These are phyloP conservation scores for Achlya hypogyna DNA, from an alignment of 352 stramenopile species.

Conservation along the genomic window DNA sequence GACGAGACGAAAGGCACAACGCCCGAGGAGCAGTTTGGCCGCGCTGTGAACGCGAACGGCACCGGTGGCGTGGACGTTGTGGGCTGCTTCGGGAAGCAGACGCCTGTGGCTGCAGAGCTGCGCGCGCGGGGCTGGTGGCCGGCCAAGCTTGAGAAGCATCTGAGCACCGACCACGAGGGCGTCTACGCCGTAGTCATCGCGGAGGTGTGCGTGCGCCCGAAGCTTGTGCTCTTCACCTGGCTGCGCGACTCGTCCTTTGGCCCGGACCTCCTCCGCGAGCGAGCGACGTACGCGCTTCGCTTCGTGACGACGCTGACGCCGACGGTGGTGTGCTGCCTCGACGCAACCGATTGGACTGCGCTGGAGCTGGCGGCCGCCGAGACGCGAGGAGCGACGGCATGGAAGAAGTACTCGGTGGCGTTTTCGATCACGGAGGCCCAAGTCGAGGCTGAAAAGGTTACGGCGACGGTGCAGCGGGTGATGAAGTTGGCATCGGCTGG, in stretches of 20 bases:
- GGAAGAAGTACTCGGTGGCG: conserved; percentile 26
- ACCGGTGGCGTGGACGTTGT: conserved; percentile 27
- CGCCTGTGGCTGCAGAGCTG: conserved; percentile 35
- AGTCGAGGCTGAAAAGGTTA: conserved; percentile 22
- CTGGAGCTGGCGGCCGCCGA: conserved; percentile 24
- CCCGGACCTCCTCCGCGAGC: conserved; percentile 36
- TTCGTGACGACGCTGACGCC: conserved; percentile 46
- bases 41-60: neutral
- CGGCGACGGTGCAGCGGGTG: conserved; percentile 22
- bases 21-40: conserved; percentile 23
- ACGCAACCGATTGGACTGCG: conserved; percentile 25
- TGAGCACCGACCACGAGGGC: conserved; percentile 35
- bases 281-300: conserved; percentile 58
- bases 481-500: neutral
- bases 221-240: conserved; percentile 54
- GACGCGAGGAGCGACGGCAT: conserved; percentile 21
- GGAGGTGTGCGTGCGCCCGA: neutral
- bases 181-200: conserved; percentile 35
- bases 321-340: conserved; percentile 45
- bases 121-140: conserved; percentile 33
- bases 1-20: conserved; percentile 2
- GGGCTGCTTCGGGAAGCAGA: conserved; percentile 52
- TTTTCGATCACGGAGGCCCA: conserved; percentile 30
- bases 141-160: conserved; percentile 26
- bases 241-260: conserved; percentile 37